Base-by-base conservation (phyloP, 176 grass and related monocot genomes). In the Eleusine indica region DNA sequence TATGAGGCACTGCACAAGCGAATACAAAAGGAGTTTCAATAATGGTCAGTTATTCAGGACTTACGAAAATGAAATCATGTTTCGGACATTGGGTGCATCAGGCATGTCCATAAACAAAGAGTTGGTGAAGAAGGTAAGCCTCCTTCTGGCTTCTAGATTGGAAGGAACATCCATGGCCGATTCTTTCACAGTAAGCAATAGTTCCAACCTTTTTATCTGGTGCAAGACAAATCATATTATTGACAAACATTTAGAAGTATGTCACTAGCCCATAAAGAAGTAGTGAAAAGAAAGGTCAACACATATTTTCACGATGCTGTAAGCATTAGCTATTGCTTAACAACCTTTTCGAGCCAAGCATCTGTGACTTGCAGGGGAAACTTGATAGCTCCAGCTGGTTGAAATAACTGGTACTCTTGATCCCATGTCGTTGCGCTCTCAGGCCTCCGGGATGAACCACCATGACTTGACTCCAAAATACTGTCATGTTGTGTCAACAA, bases 41-140 rank as follows among this genome's bases (percentile, higher is more conserved):
- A 28, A 72, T 63, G 49, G 70, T 28, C 21, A 17, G 63, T 35
- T 71, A 69, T 64, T 73, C 70, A 72, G 66, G 56, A 89, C 92
- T 93, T 91, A 98, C 95, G 95, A 95, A 84, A 98, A 98, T 39
- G 95, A 91, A 86, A 98, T 82, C 91, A 94, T 98, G 72, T 85
- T 89, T 87, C 87, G 93, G 35, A 95, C 95, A 95, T 98, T 95
- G 77, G 95, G 95, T 78, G 92, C 92, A 91, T 91, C 84, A 87
- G 94, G 94, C 94, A 97, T 97, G 83, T 94, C 88, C 94, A 97
- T 97, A 92, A 97, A 97, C 79, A 97, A 87, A 58, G 94, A 97
- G 84, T 97, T 97, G 38, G 89, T 94, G 70, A 97, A 97, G 87
- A 94, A 97, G 41, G 94, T 87, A 85, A 97, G 93, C 58, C 94